Evolutionary conservation across 805 yeast species (phyloP).

Genomic region (Pichia pseudocactophila): DNA sequence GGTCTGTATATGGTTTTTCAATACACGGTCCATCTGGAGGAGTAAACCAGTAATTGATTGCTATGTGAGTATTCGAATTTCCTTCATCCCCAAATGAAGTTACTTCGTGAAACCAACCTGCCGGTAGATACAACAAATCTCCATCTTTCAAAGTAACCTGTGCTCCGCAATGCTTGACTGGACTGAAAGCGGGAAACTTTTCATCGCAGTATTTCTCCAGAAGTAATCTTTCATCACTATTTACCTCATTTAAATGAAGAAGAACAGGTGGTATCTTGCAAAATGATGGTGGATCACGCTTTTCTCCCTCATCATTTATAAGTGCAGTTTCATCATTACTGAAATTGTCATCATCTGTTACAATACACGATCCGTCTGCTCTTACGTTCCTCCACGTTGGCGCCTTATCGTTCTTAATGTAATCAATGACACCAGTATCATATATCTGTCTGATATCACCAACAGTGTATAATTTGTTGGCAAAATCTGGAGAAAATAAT

Average conservation of each 20-base stretch:
- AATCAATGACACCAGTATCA: constrained; percentile 61
- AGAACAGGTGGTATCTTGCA: constrained; percentile 54
- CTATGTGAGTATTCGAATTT: constrained; percentile 39
- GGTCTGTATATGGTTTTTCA: constrained; percentile 35
- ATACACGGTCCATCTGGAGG: constrained; percentile 42
- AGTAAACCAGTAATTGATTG: constrained; percentile 67
- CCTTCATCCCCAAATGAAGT: constrained; percentile 49
- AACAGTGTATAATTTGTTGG: constrained; percentile 49
- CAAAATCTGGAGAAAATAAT: constrained; percentile 55
- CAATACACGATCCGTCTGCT: constrained; percentile 47
- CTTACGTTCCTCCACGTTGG: constrained; percentile 56
- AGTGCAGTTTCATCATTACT: constrained; percentile 20
- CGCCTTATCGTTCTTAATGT: constrained; percentile 42
- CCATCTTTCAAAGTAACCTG: constrained; percentile 49
- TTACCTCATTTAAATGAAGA: constrained; percentile 49
- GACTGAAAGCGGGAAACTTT: constrained; percentile 7
- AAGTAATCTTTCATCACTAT: constrained; percentile 21
- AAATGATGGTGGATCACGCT: constrained; percentile 60
- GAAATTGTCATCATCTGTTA: constrained; percentile 26
- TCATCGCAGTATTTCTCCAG: constrained; percentile 1
- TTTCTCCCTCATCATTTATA: constrained; percentile 8
- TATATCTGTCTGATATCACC: constrained; percentile 48
- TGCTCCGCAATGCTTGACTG: constrained; percentile 30
- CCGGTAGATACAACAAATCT: constrained; percentile 60
- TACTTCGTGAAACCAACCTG: constrained; percentile 82